A percentile compares a stretch with the other conserved stretches of the same genome.
Evolutionary conservation across 176 grass and related monocot genomes (phyloP).

Genomic region (Aegilops sharonensis): DNA sequence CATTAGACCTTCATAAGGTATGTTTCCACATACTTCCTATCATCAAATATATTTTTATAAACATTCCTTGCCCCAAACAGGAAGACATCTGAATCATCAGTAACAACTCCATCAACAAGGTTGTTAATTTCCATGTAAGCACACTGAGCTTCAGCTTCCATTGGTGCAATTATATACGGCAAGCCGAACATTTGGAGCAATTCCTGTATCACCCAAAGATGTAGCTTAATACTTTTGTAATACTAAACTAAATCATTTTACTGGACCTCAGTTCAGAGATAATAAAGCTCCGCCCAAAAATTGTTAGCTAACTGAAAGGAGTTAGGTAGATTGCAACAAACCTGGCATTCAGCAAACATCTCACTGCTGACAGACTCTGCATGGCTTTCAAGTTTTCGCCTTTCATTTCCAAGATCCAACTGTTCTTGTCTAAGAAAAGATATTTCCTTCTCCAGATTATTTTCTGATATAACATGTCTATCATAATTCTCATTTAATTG

Average conservation of each 20-base stretch:
- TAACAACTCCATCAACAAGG: constrained; percentile 95
- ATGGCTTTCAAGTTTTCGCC: constrained; percentile 78
- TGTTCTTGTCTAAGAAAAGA: constrained; percentile 83
- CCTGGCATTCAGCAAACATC: constrained; percentile 99
- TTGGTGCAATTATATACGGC: constrained; percentile 97
- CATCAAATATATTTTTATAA: constrained; percentile 99
- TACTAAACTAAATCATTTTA: constrained; percentile 21
- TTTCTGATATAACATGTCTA: constrained; percentile 44
- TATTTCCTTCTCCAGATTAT: constrained; percentile 72
- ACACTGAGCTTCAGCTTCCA: constrained; percentile 97
- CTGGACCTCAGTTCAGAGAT: constrained; percentile 5
- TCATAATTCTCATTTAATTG: constrained; percentile 23
- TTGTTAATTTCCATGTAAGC: constrained; percentile 96
- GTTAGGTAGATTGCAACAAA: constrained; percentile 33
- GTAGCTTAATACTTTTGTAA: constrained; percentile 9
- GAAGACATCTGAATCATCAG: constrained; percentile 98
- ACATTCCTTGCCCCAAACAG: constrained; percentile 95
- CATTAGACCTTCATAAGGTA: constrained; percentile 96
- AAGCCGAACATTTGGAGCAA: constrained; percentile 99
- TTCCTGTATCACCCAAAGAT: constrained; percentile 59
- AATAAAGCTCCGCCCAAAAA: not conserved
- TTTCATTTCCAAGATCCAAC: constrained; percentile 76
- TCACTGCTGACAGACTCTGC: constrained; percentile 92
- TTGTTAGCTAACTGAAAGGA: not conserved
- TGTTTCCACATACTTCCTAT: constrained; percentile 98